Conservation (phyloP, 2,329 filamentous ascomycete genomes). For the Cercospora brassicicola region DNA sequence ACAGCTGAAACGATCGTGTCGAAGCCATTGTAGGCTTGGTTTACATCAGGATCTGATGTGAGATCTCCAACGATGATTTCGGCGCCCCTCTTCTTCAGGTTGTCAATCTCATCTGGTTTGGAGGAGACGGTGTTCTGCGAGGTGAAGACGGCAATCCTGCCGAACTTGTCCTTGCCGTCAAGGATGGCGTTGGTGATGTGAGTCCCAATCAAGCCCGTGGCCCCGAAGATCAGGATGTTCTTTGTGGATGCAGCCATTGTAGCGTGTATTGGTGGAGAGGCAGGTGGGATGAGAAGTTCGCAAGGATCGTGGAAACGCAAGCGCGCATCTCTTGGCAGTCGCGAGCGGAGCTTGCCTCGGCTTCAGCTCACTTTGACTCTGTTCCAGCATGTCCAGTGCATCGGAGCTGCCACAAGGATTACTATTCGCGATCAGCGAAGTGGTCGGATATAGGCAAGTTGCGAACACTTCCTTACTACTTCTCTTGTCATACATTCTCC, state of each 20-base stretch:
- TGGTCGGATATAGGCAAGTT: slow-evolving; percentile 8
- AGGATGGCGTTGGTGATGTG: slow-evolving; percentile 56
- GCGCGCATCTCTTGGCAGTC: neutral
- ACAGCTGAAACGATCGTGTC: slow-evolving; percentile 67
- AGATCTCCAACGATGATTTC: slow-evolving; percentile 59
- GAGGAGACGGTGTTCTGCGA: slow-evolving; percentile 53
- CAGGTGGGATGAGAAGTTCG: slow-evolving; percentile 1
- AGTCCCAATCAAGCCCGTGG: slow-evolving; percentile 54
- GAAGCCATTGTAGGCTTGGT: slow-evolving; percentile 57
- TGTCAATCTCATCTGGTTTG: slow-evolving; percentile 53
- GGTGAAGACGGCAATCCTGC: slow-evolving; percentile 58
- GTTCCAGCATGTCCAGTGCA: neutral
- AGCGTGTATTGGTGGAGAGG: neutral
- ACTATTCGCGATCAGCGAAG: neutral
- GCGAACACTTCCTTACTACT: neutral
- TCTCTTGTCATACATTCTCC: neutral
- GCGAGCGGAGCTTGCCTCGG: slow-evolving; percentile 3
- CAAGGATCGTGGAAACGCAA: slow-evolving; percentile 2
- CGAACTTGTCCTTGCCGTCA: slow-evolving; percentile 48
- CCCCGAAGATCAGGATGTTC: slow-evolving; percentile 56
- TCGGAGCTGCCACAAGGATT: neutral
- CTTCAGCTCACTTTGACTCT: neutral
- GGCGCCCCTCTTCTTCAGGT: slow-evolving; percentile 50
- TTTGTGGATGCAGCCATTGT: slow-evolving; percentile 29
- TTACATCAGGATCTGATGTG: slow-evolving; percentile 53